These are phyloP conservation scores for Emydomyces testavorans DNA, from an alignment of 2,329 filamentous ascomycete genomes.

Conservation along the genomic window DNA sequence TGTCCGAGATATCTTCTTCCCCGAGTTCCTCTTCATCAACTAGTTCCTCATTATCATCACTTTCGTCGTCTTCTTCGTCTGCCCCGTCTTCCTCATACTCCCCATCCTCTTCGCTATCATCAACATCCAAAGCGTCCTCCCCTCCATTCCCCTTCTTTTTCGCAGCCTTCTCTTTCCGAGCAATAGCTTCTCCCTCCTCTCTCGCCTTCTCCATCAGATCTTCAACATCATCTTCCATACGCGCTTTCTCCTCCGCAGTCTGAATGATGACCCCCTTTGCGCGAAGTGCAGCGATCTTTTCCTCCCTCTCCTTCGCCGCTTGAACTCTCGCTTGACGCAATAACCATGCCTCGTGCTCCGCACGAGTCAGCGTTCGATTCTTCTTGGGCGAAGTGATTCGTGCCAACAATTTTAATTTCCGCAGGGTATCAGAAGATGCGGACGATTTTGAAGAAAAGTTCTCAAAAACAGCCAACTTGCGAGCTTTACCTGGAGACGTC, in stretches of 20 bases:
- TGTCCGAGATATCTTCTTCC: constrained; percentile 19
- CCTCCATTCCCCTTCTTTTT: constrained; percentile 54
- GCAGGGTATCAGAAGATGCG: constrained; percentile 44
- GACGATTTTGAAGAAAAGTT: constrained; percentile 51
- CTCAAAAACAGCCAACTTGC: constrained; percentile 54
- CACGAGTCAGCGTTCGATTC: constrained; percentile 50
- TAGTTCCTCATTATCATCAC: too few species aligned
- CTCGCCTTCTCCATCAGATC: constrained; percentile 78
- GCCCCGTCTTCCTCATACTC: constrained; percentile 41
- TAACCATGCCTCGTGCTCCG: constrained; percentile 57
- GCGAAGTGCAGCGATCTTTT: constrained; percentile 62
- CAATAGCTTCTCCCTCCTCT: constrained; percentile 66
- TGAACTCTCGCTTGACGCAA: constrained; percentile 66
- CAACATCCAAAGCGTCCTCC: constrained; percentile 23
- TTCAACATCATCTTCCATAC: constrained; percentile 71
- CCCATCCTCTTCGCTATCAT: constrained; percentile 39
- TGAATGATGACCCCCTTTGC: constrained; percentile 71
- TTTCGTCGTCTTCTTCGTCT: constrained; percentile 28
- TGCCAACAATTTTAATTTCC: constrained; percentile 61
- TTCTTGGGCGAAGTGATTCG: constrained; percentile 51
- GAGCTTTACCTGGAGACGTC: constrained; percentile 33
- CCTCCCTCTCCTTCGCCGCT: constrained; percentile 63
- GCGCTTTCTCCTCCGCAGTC: constrained; percentile 75
- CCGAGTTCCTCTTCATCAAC: constrained; percentile 17
- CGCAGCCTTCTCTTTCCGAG: constrained; percentile 61